Evolutionary conservation across 768 basidiomycete species (phyloP).

Genomic region (Russula vinacea): DNA sequence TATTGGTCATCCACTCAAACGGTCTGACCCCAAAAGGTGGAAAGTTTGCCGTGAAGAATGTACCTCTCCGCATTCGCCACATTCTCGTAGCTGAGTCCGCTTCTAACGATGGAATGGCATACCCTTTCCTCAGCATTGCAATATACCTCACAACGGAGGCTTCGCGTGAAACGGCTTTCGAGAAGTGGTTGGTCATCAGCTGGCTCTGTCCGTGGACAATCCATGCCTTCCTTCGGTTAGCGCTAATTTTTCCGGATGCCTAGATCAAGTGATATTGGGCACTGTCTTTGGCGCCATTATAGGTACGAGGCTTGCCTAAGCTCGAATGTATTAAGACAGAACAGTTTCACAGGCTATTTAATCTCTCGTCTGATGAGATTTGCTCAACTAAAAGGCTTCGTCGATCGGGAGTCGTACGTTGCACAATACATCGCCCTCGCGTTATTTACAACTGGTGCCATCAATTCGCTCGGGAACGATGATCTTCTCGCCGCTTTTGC

Average conservation of each 20-base stretch:
- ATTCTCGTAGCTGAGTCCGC: conserved; percentile 88
- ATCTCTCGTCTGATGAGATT: conserved; percentile 75
- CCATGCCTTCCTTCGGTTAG: background rate
- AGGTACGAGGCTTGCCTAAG: conserved; percentile 33
- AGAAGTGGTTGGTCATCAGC: conserved; percentile 83
- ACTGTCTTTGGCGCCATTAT: conserved; percentile 59
- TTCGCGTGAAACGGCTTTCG: conserved; percentile 59
- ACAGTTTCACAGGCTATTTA: conserved; percentile 44
- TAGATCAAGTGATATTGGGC: conserved; percentile 84
- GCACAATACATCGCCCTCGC: conserved; percentile 78
- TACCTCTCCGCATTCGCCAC: conserved; percentile 71
- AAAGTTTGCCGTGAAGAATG: conserved; percentile 63
- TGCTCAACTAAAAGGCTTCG: conserved; percentile 57
- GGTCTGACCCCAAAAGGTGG: conserved; percentile 48
- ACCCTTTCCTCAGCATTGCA: conserved; percentile 79
- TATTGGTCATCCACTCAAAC: background rate
- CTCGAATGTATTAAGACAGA: background rate
- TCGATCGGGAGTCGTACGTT: conserved; percentile 85
- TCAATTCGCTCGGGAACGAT: conserved; percentile 73
- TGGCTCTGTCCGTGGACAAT: conserved; percentile 60
- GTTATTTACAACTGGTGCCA: conserved; percentile 70
- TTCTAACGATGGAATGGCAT: conserved; percentile 93
- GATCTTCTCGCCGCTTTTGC: conserved; percentile 89
- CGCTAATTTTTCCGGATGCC: background rate
- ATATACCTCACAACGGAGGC: conserved; percentile 79